These are phyloP conservation scores for Panellus pusillus DNA, from an alignment of 768 basidiomycete species.

Conservation along the genomic window DNA sequence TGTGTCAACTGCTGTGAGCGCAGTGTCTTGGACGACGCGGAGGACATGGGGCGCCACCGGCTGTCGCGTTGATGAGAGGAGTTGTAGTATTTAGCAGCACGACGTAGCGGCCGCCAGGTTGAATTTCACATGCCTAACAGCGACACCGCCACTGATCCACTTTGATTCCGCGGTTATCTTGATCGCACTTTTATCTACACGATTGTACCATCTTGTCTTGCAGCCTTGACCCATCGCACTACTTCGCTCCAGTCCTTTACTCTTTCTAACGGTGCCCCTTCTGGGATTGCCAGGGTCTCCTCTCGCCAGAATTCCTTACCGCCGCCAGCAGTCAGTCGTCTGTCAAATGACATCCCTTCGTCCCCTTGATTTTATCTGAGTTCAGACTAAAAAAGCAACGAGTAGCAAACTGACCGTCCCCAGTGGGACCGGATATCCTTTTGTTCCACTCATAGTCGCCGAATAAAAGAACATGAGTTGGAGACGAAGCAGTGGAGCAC, in stretches of 20 bases:
- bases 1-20: conserved; percentile 35
- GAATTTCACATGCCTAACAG: too few relatives aligned
- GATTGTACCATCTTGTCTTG: conserved; percentile 25
- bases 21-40: background rate
- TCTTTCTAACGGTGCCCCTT: conserved; percentile 48
- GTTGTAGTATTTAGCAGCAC: too few relatives aligned
- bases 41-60: background rate
- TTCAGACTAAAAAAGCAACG: background rate
- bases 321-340: conserved; percentile 45
- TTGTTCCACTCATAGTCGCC: conserved; percentile 79
- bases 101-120: too few relatives aligned
- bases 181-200: conserved; percentile 10
- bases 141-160: too few relatives aligned
- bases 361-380: background rate
- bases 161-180: background rate
- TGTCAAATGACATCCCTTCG: conserved; percentile 57
- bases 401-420: conserved; percentile 31
- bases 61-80: too few relatives aligned
- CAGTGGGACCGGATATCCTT: conserved; percentile 47
- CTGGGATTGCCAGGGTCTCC: conserved; percentile 49
- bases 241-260: conserved; percentile 68
- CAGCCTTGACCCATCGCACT: conserved; percentile 44
- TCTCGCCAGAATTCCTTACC: conserved; percentile 59
- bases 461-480: conserved; percentile 67
- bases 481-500: conserved; percentile 47